Evolutionary conservation across 345 rosid genomes (phyloP).

Genomic region (Orychophragmus violaceus): DNA sequence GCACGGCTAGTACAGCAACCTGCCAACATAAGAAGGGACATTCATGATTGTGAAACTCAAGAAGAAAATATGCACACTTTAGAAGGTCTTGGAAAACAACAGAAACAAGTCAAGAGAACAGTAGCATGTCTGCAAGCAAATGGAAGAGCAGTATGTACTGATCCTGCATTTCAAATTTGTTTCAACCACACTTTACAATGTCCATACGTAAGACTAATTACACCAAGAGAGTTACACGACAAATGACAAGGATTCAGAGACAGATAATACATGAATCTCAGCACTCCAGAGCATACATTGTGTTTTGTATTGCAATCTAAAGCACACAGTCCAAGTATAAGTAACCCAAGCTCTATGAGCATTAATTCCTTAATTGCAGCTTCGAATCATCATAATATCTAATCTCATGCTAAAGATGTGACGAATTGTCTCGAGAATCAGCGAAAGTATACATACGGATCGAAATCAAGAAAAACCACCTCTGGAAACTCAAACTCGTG

Average conservation of each 20-base stretch:
- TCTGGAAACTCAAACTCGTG: slow-evolving; percentile 85
- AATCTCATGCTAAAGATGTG: neutral
- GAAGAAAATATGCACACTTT: neutral
- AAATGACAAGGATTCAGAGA: no score
- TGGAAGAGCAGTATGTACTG: slow-evolving; percentile 83
- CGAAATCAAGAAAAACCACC: no score
- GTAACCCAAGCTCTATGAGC: neutral
- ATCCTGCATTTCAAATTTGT: slow-evolving; percentile 51
- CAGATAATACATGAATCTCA: no score
- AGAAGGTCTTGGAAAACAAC: no score
- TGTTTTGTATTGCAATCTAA: neutral
- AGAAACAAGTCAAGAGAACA: slow-evolving; percentile 23
- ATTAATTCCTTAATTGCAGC: neutral
- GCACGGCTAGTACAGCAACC: slow-evolving; percentile 98
- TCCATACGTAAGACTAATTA: neutral
- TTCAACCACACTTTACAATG: neutral
- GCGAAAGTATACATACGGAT: no score
- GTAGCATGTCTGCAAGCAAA: slow-evolving; percentile 98
- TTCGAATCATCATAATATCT: neutral
- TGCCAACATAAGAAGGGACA: slow-evolving; percentile 20
- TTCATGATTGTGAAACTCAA: neutral
- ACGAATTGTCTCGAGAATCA: neutral
- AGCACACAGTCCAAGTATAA: neutral
- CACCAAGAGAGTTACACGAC: neutral
- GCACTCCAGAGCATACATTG: neutral